Conservation (phyloP, 2,329 filamentous ascomycete species). For the Hypoxylon sp. region DNA sequence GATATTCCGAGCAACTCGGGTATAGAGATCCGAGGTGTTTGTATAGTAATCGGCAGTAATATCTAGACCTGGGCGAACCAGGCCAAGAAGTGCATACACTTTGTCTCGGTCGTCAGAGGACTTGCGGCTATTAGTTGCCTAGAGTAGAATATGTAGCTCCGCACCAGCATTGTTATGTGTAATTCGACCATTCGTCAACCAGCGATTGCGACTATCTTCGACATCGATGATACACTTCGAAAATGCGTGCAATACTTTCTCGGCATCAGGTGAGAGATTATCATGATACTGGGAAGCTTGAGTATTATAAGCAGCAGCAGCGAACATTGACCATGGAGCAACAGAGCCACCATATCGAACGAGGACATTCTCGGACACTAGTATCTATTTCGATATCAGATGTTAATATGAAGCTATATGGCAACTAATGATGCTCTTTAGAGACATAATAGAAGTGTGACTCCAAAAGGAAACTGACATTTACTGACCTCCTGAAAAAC, state of each 20-base stretch:
- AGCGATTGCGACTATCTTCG: background rate
- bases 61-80: background rate
- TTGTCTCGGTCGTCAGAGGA: conserved; percentile 1
- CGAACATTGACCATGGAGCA: background rate
- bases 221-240: background rate
- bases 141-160: background rate
- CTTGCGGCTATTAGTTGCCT: background rate
- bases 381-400: background rate
- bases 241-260: background rate
- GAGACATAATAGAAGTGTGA: background rate
- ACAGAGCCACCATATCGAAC: background rate
- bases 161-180: background rate
- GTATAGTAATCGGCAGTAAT: background rate
- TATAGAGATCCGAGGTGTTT: background rate
- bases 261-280: background rate
- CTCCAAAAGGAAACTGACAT: background rate
- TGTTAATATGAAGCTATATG: background rate
- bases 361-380: background rate
- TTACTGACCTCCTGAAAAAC: conserved; percentile 9
- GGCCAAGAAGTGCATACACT: conserved; percentile 2
- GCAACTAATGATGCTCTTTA: no score
- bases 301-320: background rate
- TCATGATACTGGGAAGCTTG: background rate
- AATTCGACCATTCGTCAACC: background rate
- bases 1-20: background rate